Evolutionary conservation across 257 asterid species (phyloP), one percentile per base, ranked within the genome.

Genomic region (Echium plantagineum): DNA sequence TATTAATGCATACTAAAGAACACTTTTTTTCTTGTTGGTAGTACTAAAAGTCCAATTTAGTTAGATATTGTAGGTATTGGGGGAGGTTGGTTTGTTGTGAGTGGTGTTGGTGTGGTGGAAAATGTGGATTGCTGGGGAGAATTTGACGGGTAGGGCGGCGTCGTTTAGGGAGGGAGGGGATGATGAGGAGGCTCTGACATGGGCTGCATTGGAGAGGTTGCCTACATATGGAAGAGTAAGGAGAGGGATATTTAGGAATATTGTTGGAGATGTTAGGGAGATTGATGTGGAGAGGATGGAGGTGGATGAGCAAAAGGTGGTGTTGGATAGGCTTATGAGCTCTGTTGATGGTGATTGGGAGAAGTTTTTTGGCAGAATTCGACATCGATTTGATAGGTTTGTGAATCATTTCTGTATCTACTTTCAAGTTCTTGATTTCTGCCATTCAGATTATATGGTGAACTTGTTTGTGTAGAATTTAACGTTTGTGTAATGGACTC

Each of bases 131-230:
- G 83, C 96, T 51, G 94, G 82, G 52, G 98, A 85, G 89, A 87
- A 85, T 64, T 60, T 87, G 70, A 79, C 94, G 57, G 96, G 71
- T 63, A 77, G 96, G 31, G 85, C 98, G 59, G 80, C 79, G 78
- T 90, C 98, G 32, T 87, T 87, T 19, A 72, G 96, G 79, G 95
- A 85, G 77, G 90, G 87, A 49, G 93, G 83, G 20, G 95, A 85
- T 67, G 97, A 90, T 57, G 98, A 90, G 84, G 95, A 85, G 79
- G 98, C 89, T 64, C 81, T 90, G 67, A 84, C 88, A 66, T 87
- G 98, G 98, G 98, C 98, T 58, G 98, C 96, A 72, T 72, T 90
- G 64, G 95, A 90, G 87, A 70, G 98, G 77, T 72, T 90, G 71
- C 98, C 98, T 69, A 90, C 98, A 35, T 85, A 81, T 76, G 80